Evolutionary conservation across 2,329 filamentous ascomycete species (phyloP), one percentile per base, ranked within the genome.

Genomic region (Fusarium abutilonis): DNA sequence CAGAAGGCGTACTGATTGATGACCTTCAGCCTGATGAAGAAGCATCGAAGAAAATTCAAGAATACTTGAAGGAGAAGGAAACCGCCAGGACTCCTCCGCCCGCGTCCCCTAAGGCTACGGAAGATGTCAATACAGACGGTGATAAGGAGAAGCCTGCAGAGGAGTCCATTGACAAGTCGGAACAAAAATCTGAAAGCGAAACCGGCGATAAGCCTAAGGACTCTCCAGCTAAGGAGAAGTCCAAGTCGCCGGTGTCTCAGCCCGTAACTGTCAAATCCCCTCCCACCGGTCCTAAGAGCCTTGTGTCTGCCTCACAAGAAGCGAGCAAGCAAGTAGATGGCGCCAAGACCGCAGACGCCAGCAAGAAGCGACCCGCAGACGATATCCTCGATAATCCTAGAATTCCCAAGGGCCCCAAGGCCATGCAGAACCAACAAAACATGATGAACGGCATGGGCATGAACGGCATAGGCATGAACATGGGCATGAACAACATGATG

Each of bases 1-100:
- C 89, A 63, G 93, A 97, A 75, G 92, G 92, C 73, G 92, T 97
- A 66, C 83, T 97, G 72, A 91, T 98, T 79, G 94, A 97, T 83
- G 90, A 97, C 78, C 86, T 99, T 69, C 86, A 89, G 74, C 80
- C 88, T 64, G 93, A 98, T 78, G 89, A 92, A 66, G 92, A 95
- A 68, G 86, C 88, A 61, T 85, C 87, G 64, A 82, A 85, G 70
- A 93, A 91, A 77, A 91, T 97, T 66, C 90, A 91, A 78, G 85
- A 85, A 35, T 97, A 90, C 72, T 74, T 87, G 63, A 82, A 82
- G 68, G 83, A 83, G 64, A 86, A 84, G 74, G 83, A 85, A 71
- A 53, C 69, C 32, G 76, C 79, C n/a, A 82, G 83, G 67, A 83
- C 64, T 11, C 63, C 75, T 13, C 70, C 70, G 13, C 72, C 74